These are phyloP conservation scores for Linum tenue DNA, from an alignment of 345 rosid species.

Conservation along the genomic window DNA sequence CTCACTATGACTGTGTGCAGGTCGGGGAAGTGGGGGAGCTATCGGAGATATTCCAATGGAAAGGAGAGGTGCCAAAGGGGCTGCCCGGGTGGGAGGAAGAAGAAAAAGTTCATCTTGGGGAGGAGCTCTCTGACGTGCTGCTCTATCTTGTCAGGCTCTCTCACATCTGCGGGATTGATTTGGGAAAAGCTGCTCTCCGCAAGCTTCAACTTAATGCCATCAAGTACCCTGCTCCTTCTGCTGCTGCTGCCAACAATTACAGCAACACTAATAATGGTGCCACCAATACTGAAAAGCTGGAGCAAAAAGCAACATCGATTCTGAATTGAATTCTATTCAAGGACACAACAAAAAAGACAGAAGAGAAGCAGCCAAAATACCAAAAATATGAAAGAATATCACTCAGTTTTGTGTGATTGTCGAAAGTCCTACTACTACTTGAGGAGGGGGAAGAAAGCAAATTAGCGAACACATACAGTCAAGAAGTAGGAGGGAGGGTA, in stretches of 20 bases:
- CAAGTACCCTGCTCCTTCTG: slow-evolving; percentile 27
- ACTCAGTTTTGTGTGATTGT: too few relatives aligned
- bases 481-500: too few relatives aligned
- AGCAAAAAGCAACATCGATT: not conserved
- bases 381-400: too few relatives aligned
- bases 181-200: slow-evolving; percentile 30
- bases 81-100: slow-evolving; percentile 35
- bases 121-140: slow-evolving; percentile 45
- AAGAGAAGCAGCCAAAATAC: too few relatives aligned
- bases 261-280: not conserved
- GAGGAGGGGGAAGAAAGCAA: too few relatives aligned
- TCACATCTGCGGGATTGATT: slow-evolving; percentile 43
- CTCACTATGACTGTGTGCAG: slow-evolving; percentile 7
- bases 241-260: not conserved
- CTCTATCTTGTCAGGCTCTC: slow-evolving; percentile 40
- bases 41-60: slow-evolving; percentile 38
- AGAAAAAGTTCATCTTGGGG: slow-evolving; percentile 41
- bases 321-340: too few relatives aligned
- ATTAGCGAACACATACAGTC: too few relatives aligned
- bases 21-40: slow-evolving; percentile 40
- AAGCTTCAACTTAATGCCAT: slow-evolving; percentile 35
- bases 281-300: not conserved
- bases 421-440: too few relatives aligned
- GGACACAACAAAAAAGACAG: too few relatives aligned
- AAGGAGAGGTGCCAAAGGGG: slow-evolving; percentile 44